Percentiles rank a stretch among this genome's conserved stretches.
phyloP scores from a whole-genome alignment of 2,329 filamentous ascomycete species.

The Neonectria neomacrospora region DNA sequence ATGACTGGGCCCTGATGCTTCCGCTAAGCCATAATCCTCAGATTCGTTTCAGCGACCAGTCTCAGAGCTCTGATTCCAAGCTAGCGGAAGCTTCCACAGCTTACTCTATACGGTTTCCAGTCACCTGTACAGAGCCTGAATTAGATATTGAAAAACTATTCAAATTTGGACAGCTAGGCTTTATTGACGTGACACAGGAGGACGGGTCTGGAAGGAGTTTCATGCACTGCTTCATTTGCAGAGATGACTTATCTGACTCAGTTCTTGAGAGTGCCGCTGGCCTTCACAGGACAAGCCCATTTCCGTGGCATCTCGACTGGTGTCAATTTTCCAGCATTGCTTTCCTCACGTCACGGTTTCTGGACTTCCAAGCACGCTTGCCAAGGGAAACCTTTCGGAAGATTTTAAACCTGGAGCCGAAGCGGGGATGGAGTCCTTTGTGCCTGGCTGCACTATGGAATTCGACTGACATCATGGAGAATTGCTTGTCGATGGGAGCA shows the following conservation, averaged over 20 bases:
- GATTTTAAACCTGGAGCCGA: conserved; percentile 24
- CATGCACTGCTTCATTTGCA: conserved; percentile 15
- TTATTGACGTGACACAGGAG: background rate
- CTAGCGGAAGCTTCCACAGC: too few relatives aligned
- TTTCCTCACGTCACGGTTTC: background rate
- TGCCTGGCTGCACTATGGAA: conserved; percentile 10
- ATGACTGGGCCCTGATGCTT: background rate
- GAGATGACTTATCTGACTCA: background rate
- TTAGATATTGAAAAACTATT: background rate
- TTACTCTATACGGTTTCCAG: too few relatives aligned
- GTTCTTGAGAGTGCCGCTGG: background rate
- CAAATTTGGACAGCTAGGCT: background rate
- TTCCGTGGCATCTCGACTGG: conserved; percentile 23
- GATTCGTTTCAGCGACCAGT: background rate
- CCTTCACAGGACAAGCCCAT: background rate
- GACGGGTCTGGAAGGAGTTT: conserved; percentile 9
- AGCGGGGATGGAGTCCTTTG: conserved; percentile 25
- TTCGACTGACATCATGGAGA: conserved; percentile 1
- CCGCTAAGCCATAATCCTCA: background rate
- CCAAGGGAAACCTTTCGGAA: background rate
- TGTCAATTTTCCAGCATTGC: background rate
- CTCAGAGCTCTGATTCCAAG: background rate
- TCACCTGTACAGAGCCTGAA: background rate
- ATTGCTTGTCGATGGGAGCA: conserved; percentile 13
- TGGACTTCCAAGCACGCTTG: background rate